Base-by-base conservation (phyloP, 768 basidiomycete species). In the Russula emetica region DNA sequence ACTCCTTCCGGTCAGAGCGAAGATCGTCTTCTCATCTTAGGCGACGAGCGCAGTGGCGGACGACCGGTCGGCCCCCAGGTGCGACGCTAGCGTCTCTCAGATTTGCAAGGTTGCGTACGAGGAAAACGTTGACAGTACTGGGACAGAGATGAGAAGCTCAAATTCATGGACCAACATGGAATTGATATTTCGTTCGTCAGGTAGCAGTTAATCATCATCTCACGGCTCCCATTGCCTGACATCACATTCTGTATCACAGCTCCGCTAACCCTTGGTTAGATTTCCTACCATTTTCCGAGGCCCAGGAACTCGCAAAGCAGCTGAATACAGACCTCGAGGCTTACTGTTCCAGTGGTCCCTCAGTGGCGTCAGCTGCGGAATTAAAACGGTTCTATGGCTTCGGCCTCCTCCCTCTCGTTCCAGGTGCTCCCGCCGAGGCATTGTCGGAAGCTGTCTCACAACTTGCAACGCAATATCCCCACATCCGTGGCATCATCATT, bases 231-330 rank as follows among this genome's bases (percentile, higher is more conserved):
- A 14, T 7, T 24, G 7, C 5, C 36, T 55, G 2, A 18, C 32
- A n/a, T 14, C 2, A 2, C 8, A 5, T 62, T 57, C n/a, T 55
- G 24, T 28, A n/a, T 60, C 56, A 51, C 69, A 92, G 91, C 72
- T 83, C 89, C 28, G 92, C 92, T 30, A 94, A 95, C 70, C 93
- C 92, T 10, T 95, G 92, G 92, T 82, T 94, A 40, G 93, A 95
- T 73, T 94, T 94, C 71, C 80, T 95, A 26, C 73, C 86, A 5
- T 82, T 88, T 11, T 71, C 82, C 28, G 82, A 87, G 49, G 93
- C 92, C 10, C 78, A 81, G 55, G 71, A 72, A 14, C 80, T 94
- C 20, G 90, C 92, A 0, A 74, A 72, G n/a, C 81, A 86, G 55
- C 78, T 94, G 50, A 95, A 94, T 72, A 72, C 78, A 38, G 89